Base-by-base conservation (phyloP, 768 basidiomycete genomes). In the Russula emetica region DNA sequence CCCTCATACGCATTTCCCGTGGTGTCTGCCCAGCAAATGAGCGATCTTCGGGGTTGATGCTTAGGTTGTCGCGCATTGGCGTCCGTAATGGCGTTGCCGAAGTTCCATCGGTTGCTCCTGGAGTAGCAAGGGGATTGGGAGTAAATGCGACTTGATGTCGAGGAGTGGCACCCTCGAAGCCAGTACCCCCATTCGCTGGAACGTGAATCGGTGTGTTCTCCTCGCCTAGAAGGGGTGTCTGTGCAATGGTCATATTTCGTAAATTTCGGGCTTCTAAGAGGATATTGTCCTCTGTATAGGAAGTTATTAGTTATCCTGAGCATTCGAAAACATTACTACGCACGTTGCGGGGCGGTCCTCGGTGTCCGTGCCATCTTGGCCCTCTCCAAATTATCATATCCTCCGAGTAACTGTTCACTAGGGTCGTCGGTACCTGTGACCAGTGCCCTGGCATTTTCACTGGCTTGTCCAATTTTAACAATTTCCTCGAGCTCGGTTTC, bases 401-500 rank as follows among this genome's bases (percentile, higher is more conserved):
- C 95, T 66, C 92, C 94, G 58, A 99, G 74, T 44, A 98, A 77
- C 67, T 85, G 83, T n/a, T 85, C 87, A 63, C 87, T 94, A 14
- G 93, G 90, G 67, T 92, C 92, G 58, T 83, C 88, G 8, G 90
- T 92, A 28, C 87, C 87, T 22, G 80, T 84, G 11, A 94, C 94
- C 68, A 98, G 71, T 5, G 89, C 85, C 72, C 94, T 88, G 20
- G 96, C 91, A 69, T 83, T 88, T 77, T 96, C 94, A 3, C 93
- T 88, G 0, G 90, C 89, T 72, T 91, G 86, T 0, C 97, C 97
- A 71, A 98, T 98, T 79, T 98, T 99, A 67, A 97, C 96, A 66
- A 99, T 98, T 68, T 98, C 94, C 76, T 98, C 97, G 56, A 99
- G 76, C 74, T 99, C 97, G 3, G 82, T 76, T 76, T 99, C 97